Base-by-base conservation (phyloP, 371 early-diverging fungal species). In the Batrachochytrium dendrobatidis region DNA sequence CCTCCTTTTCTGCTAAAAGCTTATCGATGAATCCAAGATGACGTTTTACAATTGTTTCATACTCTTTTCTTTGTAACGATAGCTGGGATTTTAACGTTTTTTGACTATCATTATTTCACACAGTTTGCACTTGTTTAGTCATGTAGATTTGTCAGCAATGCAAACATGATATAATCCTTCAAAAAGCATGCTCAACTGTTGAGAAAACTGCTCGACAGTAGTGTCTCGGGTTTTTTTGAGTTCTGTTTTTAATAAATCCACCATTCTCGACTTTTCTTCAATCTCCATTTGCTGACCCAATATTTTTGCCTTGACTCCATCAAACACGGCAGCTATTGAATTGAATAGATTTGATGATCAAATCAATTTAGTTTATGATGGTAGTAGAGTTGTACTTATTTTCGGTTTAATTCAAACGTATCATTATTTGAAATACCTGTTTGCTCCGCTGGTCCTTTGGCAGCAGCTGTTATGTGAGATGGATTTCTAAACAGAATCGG, bases 1-100 rank as follows among this genome's bases (percentile, higher is more conserved):
- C 74, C n/a, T 76, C 78, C 63, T 80, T 80, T 45, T 80, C 81
- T 1, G 62, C 66, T n/a, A 79, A 29, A 34, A 77, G 49, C 50
- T 69, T 75, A 60, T 80, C 81, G 44, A 76, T 68, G 53, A 79
- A 75, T 12, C 63, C 43, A 25, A 77, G 49, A 55, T 80, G 81
- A 39, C 81, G 69, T 45, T 76, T 76, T 30, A 79, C 62, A 20
- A 72, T 68, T 5, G 71, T 65, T 56, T 80, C 81, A 63, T 79
- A 79, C 53, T 79, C 81, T 34, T 73, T 73, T n/a, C 74, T 61
- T 56, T 80, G 81, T 8, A 77, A 53, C 2, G 63, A 12, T 15
- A 79, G 64, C 34, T 77, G 72, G 20, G 79, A 77, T 63, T 79
- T 76, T n/a, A 69, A 56, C 12, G 62, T 64, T 55, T 71, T 68